These are phyloP conservation scores for Astathelohania contejeani DNA, from an alignment of 371 early-diverging fungal genomes.

Conservation along the genomic window DNA sequence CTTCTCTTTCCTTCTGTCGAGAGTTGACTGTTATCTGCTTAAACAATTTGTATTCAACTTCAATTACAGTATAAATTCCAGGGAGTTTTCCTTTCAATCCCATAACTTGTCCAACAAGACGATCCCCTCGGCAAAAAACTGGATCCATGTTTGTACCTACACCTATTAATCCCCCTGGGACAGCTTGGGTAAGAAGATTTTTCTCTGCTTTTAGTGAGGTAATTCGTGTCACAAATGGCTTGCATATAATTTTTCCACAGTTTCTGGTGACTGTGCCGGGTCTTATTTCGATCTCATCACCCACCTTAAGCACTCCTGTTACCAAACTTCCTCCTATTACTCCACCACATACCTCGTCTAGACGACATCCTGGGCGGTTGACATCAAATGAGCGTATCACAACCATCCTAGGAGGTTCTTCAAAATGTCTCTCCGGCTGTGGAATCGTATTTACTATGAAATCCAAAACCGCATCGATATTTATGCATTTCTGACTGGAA, in stretches of 20 bases:
- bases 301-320: conserved; percentile 75
- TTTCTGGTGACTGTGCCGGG: conserved; percentile 87
- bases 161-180: conserved; percentile 98
- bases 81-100: conserved; percentile 86
- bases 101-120: conserved; percentile 92
- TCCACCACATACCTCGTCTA: conserved; percentile 85
- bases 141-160: conserved; percentile 98
- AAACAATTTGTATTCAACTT: conserved; percentile 85
- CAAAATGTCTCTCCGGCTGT: conserved; percentile 69
- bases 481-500: conserved; percentile 94
- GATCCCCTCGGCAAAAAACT: conserved; percentile 88
- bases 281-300: conserved; percentile 92
- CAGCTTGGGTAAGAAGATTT: conserved; percentile 82
- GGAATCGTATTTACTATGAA: conserved; percentile 95
- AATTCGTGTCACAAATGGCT: conserved; percentile 79
- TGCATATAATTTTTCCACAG: conserved; percentile 67
- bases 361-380: conserved; percentile 94
- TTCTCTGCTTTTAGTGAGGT: conserved; percentile 76
- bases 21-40: conserved; percentile 78
- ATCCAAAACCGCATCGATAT: conserved; percentile 95
- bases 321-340: conserved; percentile 98
- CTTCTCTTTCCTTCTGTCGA: conserved; percentile 59
- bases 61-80: conserved; percentile 76
- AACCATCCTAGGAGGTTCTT: conserved; percentile 74
- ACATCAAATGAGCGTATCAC: conserved; percentile 98